Conservation (phyloP, 768 basidiomycete genomes). For the Mycena alexandri region DNA sequence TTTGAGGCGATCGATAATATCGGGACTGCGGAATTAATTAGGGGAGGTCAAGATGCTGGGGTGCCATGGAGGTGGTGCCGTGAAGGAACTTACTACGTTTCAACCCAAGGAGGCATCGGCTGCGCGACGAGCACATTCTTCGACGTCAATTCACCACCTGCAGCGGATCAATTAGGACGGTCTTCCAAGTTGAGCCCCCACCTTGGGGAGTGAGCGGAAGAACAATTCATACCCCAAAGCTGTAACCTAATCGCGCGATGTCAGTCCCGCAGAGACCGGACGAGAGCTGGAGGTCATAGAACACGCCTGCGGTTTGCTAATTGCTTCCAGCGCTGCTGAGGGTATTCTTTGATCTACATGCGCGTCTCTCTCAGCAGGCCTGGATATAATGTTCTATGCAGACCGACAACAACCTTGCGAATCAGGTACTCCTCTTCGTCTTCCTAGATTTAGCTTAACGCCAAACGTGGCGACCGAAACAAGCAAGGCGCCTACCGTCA, state of each 20-base stretch:
- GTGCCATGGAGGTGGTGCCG: background rate
- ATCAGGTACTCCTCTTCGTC: conserved; percentile 85
- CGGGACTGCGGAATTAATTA: conserved; percentile 65
- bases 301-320: conserved; percentile 77
- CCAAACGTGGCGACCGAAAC: conserved; percentile 17
- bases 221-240: conserved; percentile 69
- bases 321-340: conserved; percentile 87
- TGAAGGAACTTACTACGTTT: conserved; percentile 65
- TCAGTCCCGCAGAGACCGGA: conserved; percentile 6
- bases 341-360: conserved; percentile 78
- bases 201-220: conserved; percentile 19
- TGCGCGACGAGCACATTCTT: conserved; percentile 79
- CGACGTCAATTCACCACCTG: conserved; percentile 81
- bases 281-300: conserved; percentile 27
- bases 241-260: conserved; percentile 65
- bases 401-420: conserved; percentile 69
- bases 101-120: conserved; percentile 78
- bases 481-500: conserved; percentile 57
- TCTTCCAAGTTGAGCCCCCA: conserved; percentile 13
- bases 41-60: background rate
- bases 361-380: conserved; percentile 29
- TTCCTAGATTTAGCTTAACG: conserved; percentile 45
- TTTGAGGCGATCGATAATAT: conserved; percentile 78
- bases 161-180: conserved; percentile 5
- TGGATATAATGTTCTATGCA: conserved; percentile 5